Evolutionary conservation across 805 yeast species (phyloP), one percentile per base, ranked within the genome.

Genomic region (Nakazawaea ishiwadae): DNA sequence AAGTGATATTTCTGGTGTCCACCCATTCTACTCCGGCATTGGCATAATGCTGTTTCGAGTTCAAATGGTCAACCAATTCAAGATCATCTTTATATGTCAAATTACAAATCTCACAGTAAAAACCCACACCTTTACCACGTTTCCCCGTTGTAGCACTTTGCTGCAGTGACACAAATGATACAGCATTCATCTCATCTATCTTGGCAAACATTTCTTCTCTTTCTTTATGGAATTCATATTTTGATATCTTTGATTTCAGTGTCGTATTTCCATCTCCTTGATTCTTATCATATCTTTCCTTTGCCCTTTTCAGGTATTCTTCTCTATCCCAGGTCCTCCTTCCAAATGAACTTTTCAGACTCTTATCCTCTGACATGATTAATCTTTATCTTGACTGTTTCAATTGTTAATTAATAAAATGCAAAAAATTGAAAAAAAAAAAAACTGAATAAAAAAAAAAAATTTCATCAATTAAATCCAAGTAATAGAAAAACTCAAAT

Each of bases 61-160:
- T 88, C 54, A 87, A 65, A 63, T 93, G 98, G 55, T 90, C 95
- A 3, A 87, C 70, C 56, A 80, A 79, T 47, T 88, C 84, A 50
- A 88, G 63, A 43, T 84, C 83, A 56, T 93, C 97, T 54, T 88
- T 80, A 62, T 77, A 91, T 2, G 91, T 81, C 44, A 86, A 59
- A 48, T 82, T 77, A 60, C 99, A 93, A 1, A 76, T 59, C 9
- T 82, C 84, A 61, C 99, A 93, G 51, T 75, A 75, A 60, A 91
- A 91, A 17, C 97, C 96, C 46, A 86, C 85, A 19, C 84, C 77
- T 42, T 71, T 71, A 40, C 88, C 77, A 46, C 65, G 33, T 50
- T 60, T 40, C 55, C 65, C 63, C 5, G 68, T 49, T 14, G 55
- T 46, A 1, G 45, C 41, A 6, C 52, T 39, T 30, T 44, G 51